Evolutionary conservation across 768 basidiomycete species (phyloP).

Genomic region (Tylopilus plumbeoviolaceoides): DNA sequence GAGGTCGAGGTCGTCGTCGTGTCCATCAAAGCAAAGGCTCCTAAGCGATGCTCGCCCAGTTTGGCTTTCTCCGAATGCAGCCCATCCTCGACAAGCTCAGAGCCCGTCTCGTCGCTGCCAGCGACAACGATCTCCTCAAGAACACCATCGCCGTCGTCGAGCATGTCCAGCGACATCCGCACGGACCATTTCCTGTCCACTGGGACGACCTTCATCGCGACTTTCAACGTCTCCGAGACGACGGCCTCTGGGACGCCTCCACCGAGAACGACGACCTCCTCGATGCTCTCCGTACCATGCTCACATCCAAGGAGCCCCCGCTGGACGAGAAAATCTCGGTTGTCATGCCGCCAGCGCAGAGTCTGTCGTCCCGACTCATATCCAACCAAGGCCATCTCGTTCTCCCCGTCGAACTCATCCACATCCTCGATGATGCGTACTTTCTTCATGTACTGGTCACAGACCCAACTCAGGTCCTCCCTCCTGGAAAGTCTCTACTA

Average conservation of each 20-base stretch:
- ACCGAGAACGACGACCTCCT: constrained; percentile 27
- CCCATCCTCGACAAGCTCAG: constrained; percentile 26
- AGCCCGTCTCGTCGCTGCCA: constrained; percentile 6
- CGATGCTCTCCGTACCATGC: constrained; percentile 18
- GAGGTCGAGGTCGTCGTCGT: constrained; percentile 17
- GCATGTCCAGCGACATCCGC: constrained; percentile 22
- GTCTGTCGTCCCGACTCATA: constrained; percentile 16
- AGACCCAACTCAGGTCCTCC: constrained; percentile 56
- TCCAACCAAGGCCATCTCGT: constrained; percentile 20
- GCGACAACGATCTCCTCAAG: constrained; percentile 16
- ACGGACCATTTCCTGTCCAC: constrained; percentile 14
- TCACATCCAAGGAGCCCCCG: constrained; percentile 8
- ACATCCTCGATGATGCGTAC: constrained; percentile 55
- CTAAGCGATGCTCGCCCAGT: constrained; percentile 10
- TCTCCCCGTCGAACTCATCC: constrained; percentile 54
- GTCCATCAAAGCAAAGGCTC: constrained; percentile 22
- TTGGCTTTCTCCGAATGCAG: constrained; percentile 20
- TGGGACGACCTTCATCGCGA: constrained; percentile 21
- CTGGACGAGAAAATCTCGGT: constrained; percentile 11
- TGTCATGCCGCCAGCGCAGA: constrained; percentile 10
- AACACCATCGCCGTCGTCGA: constrained; percentile 18
- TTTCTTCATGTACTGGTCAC: constrained; percentile 67
- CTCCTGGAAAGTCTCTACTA: constrained; percentile 67
- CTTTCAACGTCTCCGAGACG: constrained; percentile 22
- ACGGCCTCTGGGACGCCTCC: constrained; percentile 24